These are phyloP conservation scores for Psilocybe azurescens DNA, from an alignment of 768 basidiomycete species.

Conservation along the genomic window DNA sequence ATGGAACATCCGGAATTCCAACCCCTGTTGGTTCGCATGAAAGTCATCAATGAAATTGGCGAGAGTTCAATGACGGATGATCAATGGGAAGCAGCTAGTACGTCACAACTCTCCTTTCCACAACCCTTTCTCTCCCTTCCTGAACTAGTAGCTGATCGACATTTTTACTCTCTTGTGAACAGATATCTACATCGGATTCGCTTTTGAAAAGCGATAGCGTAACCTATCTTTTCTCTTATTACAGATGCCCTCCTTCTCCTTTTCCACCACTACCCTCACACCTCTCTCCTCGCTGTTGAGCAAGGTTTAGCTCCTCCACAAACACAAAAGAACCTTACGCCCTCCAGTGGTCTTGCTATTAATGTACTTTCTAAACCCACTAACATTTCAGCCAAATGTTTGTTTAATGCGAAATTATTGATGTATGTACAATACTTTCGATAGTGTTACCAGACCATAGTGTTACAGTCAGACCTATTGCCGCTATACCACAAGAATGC, in stretches of 20 bases:
- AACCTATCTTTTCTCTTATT: neutral
- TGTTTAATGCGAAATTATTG: neutral
- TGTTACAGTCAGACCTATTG: neutral
- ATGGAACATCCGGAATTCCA: slow-evolving; percentile 80
- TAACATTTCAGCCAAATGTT: neutral
- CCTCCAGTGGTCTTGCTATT: neutral
- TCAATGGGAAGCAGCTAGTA: slow-evolving; percentile 99
- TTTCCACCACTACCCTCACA: neutral
- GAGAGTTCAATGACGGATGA: slow-evolving; percentile 93
- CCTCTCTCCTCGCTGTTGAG: neutral
- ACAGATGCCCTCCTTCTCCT: neutral
- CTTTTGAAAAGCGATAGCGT: slow-evolving; percentile 71
- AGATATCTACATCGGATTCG: slow-evolving; percentile 96
- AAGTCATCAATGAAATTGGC: slow-evolving; percentile 84
- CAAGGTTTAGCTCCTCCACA: neutral
- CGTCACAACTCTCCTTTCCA: slow-evolving; percentile 40
- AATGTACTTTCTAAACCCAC: neutral
- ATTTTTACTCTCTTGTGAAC: slow-evolving; percentile 11
- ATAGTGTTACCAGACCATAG: too few species aligned
- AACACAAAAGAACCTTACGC: neutral
- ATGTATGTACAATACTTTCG: neutral
- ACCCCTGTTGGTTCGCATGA: slow-evolving; percentile 88
- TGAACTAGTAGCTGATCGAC: neutral
- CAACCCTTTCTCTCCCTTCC: slow-evolving; percentile 1
- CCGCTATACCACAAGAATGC: neutral